Evolutionary conservation across 805 yeast species (phyloP).

Genomic region (Blastobotrys mokoenaii): DNA sequence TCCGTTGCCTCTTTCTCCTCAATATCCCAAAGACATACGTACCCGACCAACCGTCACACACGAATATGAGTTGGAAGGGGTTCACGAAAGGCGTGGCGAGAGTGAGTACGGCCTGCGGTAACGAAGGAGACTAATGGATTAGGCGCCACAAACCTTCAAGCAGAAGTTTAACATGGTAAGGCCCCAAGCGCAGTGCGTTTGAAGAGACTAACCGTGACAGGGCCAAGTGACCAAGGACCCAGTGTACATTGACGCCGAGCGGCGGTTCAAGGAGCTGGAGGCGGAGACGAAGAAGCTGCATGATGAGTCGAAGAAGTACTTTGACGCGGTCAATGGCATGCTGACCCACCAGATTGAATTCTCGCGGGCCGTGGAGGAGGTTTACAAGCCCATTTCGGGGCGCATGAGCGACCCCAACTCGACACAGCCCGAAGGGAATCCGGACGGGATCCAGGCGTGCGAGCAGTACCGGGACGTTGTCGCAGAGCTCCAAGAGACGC

Average conservation of each 20-base stretch:
- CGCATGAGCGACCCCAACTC: slow-evolving; percentile 84
- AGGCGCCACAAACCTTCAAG: slow-evolving; percentile 85
- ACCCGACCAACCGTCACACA: not conserved
- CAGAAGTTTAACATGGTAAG: slow-evolving; percentile 79
- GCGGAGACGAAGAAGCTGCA: slow-evolving; percentile 79
- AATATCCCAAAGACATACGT: not conserved
- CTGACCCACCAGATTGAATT: slow-evolving; percentile 88
- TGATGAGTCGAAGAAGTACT: slow-evolving; percentile 85
- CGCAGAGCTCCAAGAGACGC: slow-evolving; percentile 69
- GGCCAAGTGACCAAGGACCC: slow-evolving; percentile 58
- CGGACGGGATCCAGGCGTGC: slow-evolving; percentile 92
- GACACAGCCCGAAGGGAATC: slow-evolving; percentile 83
- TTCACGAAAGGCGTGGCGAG: slow-evolving; percentile 69
- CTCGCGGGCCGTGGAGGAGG: slow-evolving; percentile 91
- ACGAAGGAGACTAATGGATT: not conserved
- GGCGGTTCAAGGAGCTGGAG: slow-evolving; percentile 90
- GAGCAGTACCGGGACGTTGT: slow-evolving; percentile 87
- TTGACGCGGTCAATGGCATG: slow-evolving; percentile 88
- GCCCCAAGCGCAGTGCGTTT: slow-evolving; percentile 2
- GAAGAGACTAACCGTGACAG: slow-evolving; percentile 7
- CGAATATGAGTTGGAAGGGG: slow-evolving; percentile 80
- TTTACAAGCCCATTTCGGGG: slow-evolving; percentile 93
- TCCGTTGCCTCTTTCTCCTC: no score
- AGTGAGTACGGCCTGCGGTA: slow-evolving; percentile 27
- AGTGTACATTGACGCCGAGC: slow-evolving; percentile 90